Percentiles rank a stretch among this genome's conserved stretches.
Evolutionary conservation across 768 basidiomycete genomes (phyloP).

Genomic region (Calocybe gangraenosa): DNA sequence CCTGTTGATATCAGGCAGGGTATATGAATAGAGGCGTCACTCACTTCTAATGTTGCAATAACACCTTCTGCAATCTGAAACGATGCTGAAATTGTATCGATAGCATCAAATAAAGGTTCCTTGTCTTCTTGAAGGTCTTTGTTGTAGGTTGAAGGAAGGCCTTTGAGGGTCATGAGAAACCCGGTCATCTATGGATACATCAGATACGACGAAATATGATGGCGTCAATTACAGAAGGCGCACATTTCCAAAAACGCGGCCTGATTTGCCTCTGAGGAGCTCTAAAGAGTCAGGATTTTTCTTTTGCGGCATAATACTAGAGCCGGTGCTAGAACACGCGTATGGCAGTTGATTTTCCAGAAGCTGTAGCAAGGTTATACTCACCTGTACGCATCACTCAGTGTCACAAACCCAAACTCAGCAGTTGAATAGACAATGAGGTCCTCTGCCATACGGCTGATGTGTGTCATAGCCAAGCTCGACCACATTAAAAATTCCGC

Average conservation of each 20-base stretch:
- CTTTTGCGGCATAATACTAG: slow-evolving; percentile 99
- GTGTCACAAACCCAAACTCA: slow-evolving; percentile 94
- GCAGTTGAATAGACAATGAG: slow-evolving; percentile 94
- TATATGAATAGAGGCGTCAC: slow-evolving; percentile 16
- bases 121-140: slow-evolving; percentile 99
- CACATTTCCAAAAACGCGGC: slow-evolving; percentile 91
- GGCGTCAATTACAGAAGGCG: slow-evolving; percentile 19
- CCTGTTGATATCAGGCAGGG: slow-evolving; percentile 38
- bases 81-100: slow-evolving; percentile 85
- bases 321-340: slow-evolving; percentile 71
- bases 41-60: slow-evolving; percentile 81
- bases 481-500: slow-evolving; percentile 98
- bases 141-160: slow-evolving; percentile 97
- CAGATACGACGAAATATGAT: background rate
- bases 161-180: slow-evolving; percentile 96
- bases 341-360: background rate
- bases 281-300: slow-evolving; percentile 98
- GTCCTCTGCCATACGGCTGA: slow-evolving; percentile 95
- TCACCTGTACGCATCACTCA: slow-evolving; percentile 96
- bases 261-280: slow-evolving; percentile 91
- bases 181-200: slow-evolving; percentile 74
- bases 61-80: slow-evolving; percentile 94
- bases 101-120: slow-evolving; percentile 92
- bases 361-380: slow-evolving; percentile 11
- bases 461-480: slow-evolving; percentile 86